These are phyloP conservation scores for Fusarium metavorans DNA, from an alignment of 2,329 filamentous ascomycete genomes.

Conservation along the genomic window DNA sequence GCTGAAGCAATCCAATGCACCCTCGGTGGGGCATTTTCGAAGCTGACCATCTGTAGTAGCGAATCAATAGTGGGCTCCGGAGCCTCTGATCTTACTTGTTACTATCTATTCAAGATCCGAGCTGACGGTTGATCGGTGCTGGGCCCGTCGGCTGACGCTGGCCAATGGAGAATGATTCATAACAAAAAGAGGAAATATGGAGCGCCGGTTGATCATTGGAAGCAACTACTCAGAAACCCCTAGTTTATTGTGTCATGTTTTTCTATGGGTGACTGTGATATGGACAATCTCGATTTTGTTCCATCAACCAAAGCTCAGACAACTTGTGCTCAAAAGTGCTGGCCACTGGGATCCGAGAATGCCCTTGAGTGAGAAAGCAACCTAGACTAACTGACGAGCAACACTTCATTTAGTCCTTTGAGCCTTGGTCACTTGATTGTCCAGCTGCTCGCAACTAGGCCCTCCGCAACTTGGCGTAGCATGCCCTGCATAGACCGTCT, in stretches of 20 bases:
- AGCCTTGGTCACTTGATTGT: neutral
- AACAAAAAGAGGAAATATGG: neutral
- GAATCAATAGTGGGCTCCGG: neutral
- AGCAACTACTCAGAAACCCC: too few species aligned
- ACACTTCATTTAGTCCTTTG: neutral
- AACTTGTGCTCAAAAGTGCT: neutral
- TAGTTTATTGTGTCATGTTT: too few species aligned
- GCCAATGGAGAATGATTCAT: neutral
- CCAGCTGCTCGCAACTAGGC: neutral
- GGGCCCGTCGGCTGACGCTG: neutral
- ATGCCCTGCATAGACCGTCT: neutral
- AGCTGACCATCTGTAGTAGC: neutral
- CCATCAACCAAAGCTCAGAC: neutral
- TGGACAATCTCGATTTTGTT: neutral
- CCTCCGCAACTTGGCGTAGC: neutral
- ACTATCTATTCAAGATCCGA: neutral
- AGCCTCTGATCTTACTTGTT: neutral
- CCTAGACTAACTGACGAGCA: neutral
- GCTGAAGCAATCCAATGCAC: neutral
- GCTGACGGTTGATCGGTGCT: neutral
- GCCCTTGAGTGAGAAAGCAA: neutral
- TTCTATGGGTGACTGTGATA: neutral
- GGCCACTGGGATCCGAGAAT: neutral
- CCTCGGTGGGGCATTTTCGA: neutral
- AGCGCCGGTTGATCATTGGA: neutral